Percentiles rank a stretch among this genome's conserved stretches.
Evolutionary conservation across 768 basidiomycete genomes (phyloP).

Genomic region (Paxillus ammoniavirescens): DNA sequence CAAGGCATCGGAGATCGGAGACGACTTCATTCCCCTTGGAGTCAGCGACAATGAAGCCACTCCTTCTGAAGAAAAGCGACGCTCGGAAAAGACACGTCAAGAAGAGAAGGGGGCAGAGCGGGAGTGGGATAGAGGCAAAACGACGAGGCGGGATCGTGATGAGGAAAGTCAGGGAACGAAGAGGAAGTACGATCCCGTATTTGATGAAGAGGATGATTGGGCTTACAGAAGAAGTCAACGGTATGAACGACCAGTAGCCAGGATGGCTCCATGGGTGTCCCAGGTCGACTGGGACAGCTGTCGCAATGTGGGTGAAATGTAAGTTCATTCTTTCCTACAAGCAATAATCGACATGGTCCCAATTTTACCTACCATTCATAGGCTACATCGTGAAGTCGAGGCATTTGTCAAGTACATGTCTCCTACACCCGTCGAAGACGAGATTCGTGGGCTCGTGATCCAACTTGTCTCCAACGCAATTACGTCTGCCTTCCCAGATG

Average conservation of each 20-base stretch:
- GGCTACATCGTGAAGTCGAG: slow-evolving; percentile 84
- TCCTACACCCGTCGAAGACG: slow-evolving; percentile 82
- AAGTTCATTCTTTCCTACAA: slow-evolving; percentile 29
- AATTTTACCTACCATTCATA: slow-evolving; percentile 28
- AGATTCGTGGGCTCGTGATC: slow-evolving; percentile 74
- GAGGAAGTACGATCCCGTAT: slow-evolving; percentile 43
- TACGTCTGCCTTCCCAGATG: slow-evolving; percentile 68
- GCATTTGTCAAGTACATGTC: slow-evolving; percentile 88
- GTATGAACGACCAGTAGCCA: slow-evolving; percentile 47
- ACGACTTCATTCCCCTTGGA: slow-evolving; percentile 32
- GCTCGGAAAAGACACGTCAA: slow-evolving; percentile 16
- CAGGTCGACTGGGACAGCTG: slow-evolving; percentile 72
- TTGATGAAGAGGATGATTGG: slow-evolving; percentile 44
- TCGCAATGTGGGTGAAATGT: slow-evolving; percentile 84
- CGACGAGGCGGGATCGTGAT: slow-evolving; percentile 19
- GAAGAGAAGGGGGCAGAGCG: slow-evolving; percentile 29
- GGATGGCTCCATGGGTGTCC: slow-evolving; percentile 67
- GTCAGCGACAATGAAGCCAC: slow-evolving; percentile 15
- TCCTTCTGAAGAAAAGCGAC: slow-evolving; percentile 5
- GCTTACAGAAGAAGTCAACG: slow-evolving; percentile 48
- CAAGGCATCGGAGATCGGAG: slow-evolving; percentile 20
- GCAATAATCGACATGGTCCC: neutral
- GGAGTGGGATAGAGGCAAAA: slow-evolving; percentile 42
- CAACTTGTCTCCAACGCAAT: slow-evolving; percentile 67
- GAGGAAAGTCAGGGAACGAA: slow-evolving; percentile 33